These are phyloP conservation scores for Neonectria faginata DNA, from an alignment of 2,329 filamentous ascomycete species.

Conservation along the genomic window DNA sequence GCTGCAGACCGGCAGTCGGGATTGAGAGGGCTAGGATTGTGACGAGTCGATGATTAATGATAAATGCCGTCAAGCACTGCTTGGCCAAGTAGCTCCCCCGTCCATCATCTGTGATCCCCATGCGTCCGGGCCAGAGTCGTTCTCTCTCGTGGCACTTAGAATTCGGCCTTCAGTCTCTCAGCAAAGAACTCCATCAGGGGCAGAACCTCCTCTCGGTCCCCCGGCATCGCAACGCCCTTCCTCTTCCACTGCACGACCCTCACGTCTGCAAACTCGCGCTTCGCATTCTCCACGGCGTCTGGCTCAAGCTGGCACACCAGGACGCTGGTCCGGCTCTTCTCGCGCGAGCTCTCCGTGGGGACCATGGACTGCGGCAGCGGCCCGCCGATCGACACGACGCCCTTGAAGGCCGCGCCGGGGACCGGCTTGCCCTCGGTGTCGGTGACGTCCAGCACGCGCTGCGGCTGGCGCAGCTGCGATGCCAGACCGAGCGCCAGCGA, in stretches of 20 bases:
- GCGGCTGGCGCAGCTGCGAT: conserved; percentile 54
- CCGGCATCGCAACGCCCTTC: conserved; percentile 84
- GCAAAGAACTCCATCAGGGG: conserved; percentile 90
- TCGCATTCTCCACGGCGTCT: conserved; percentile 72
- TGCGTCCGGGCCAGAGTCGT: not conserved
- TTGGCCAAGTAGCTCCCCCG: conserved; percentile 8
- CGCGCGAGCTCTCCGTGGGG: conserved; percentile 56
- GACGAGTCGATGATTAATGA: conserved; percentile 40
- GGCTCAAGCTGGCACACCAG: conserved; percentile 71
- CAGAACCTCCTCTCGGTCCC: conserved; percentile 83
- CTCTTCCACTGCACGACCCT: conserved; percentile 77
- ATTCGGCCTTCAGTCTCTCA: conserved; percentile 63
- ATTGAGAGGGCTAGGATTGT: conserved; percentile 37
- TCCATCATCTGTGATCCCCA: not conserved
- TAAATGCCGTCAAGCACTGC: conserved; percentile 34
- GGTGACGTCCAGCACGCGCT: conserved; percentile 52
- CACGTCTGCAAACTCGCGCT: conserved; percentile 74
- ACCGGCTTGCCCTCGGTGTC: conserved; percentile 28
- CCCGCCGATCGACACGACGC: conserved; percentile 73
- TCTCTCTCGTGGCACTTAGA: conserved; percentile 16
- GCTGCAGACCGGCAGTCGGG: conserved; percentile 66
- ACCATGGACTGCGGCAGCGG: conserved; percentile 66
- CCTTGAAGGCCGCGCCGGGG: conserved; percentile 56
- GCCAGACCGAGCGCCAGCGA: conserved; percentile 70
- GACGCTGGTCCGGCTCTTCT: conserved; percentile 72